Percentiles rank a stretch among this genome's conserved stretches.
These are phyloP conservation scores for Ilex aquifolium DNA, from an alignment of 257 asterid species.

Conservation along the genomic window DNA sequence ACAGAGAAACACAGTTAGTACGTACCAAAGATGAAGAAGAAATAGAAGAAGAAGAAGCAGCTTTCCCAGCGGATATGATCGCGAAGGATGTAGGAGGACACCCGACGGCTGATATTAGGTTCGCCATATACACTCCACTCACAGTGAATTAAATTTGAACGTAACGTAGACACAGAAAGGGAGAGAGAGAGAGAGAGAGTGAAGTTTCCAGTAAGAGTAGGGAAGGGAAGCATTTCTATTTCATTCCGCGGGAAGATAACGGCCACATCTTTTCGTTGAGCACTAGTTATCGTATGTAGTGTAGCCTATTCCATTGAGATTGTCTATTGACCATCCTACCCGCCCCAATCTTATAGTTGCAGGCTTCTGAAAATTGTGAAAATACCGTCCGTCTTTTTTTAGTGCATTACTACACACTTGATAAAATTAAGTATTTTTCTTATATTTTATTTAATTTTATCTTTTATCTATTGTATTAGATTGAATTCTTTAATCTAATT, in stretches of 20 bases:
- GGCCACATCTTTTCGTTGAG: constrained; percentile 33
- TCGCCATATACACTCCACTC: constrained; percentile 29
- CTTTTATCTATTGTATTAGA: no score
- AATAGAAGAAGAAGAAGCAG: constrained; percentile 13
- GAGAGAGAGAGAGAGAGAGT: constrained; percentile 12
- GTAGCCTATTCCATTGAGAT: no score
- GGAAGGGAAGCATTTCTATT: no score
- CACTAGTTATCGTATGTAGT: not conserved
- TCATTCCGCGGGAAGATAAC: constrained; percentile 47
- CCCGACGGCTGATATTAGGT: constrained; percentile 35
- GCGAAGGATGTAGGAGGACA: constrained; percentile 28
- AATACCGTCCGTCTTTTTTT: no score
- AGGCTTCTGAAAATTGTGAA: no score
- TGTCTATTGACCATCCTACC: no score
- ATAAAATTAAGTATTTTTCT: no score
- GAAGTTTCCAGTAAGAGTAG: not conserved
- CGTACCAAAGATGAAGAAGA: constrained; percentile 10
- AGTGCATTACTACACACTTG: no score
- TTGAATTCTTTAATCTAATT: no score
- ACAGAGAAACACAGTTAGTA: not conserved
- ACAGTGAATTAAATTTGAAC: not conserved
- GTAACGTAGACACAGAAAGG: not conserved
- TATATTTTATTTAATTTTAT: no score
- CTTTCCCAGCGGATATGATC: constrained; percentile 11
- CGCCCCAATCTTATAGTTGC: no score